Evolutionary conservation across 805 yeast species (phyloP), one percentile per base, ranked within the genome.

Genomic region (Torulaspora franciscae): DNA sequence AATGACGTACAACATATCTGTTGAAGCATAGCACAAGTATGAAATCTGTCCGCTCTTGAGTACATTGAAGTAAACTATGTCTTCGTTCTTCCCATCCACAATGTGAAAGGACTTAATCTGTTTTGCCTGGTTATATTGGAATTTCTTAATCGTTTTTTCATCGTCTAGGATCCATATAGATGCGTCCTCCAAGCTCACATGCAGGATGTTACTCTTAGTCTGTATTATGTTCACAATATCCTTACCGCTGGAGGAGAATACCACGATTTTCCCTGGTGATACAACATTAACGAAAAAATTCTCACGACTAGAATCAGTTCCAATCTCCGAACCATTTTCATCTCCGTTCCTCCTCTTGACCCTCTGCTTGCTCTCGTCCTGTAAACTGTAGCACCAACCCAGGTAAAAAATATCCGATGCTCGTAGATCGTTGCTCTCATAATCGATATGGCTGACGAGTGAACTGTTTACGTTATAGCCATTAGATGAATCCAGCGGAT

Each of bases 1-100:
- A 58, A 83, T 76, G 45, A 83, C 70, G 58, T 80, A 81, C 8
- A 82, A 81, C 7, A 80, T 73, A 57, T 55, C 40, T 39, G 57
- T 58, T 3, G 66, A 55, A 11, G 57, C 49, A 9, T 63, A 61
- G 42, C 67, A 48, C 9, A 72, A 45, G 7, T 50, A 50, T 26
- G 63, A 62, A 2, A 43, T 47, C 4, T 48, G 50, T 19, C 40
- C 50, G 8, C 45, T 44, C 15, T 33, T 40, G 27, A 64, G 49
- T 10, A 58, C 51, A 43, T 56, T 62, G 50, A 65, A 59, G 23
- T 58, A 49, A n/a, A 45, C 50, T 8, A 66, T 67, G 24, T 49
- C 60, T 14, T 58, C 64, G 33, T 52, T 52, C 32, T 59, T 61
- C 13, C 67, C 67, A 43, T 62, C 68, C 14, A 51, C 47, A 15